These are phyloP conservation scores for Leccinum longicurvipes DNA, from an alignment of 768 basidiomycete species.

Conservation along the genomic window DNA sequence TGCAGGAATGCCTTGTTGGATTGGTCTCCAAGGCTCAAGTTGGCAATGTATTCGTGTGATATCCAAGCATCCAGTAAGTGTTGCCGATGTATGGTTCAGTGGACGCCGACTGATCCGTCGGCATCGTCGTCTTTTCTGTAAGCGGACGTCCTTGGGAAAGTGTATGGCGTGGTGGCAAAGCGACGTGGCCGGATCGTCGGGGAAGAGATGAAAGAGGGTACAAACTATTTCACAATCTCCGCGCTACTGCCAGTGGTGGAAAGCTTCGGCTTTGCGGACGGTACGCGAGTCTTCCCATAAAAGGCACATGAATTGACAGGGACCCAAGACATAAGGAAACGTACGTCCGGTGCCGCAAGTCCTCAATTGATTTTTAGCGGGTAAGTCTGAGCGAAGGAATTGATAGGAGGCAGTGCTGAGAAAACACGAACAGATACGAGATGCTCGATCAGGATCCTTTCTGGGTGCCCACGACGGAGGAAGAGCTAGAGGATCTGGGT, in stretches of 20 bases:
- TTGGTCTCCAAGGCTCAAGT: slow-evolving; percentile 95
- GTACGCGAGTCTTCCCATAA: slow-evolving; percentile 38
- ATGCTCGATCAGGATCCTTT: slow-evolving; percentile 92
- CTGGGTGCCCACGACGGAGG: slow-evolving; percentile 97
- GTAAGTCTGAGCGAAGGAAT: slow-evolving; percentile 38
- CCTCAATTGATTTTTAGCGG: slow-evolving; percentile 97
- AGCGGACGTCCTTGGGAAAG: slow-evolving; percentile 97
- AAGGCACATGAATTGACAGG: slow-evolving; percentile 8
- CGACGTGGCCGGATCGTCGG: slow-evolving; percentile 90
- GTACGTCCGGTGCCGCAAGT: slow-evolving; percentile 95
- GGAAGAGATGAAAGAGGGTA: slow-evolving; percentile 99
- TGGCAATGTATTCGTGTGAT: slow-evolving; percentile 99
- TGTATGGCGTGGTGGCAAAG: slow-evolving; percentile 91
- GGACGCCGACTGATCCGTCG: slow-evolving; percentile 4
- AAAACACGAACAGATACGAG: slow-evolving; percentile 63
- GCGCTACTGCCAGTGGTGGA: slow-evolving; percentile 94
- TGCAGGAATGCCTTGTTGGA: slow-evolving; percentile 89
- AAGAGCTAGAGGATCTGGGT: slow-evolving; percentile 94
- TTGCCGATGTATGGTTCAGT: slow-evolving; percentile 11
- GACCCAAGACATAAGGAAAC: slow-evolving; percentile 82
- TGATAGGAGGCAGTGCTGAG: slow-evolving; percentile 12
- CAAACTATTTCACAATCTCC: slow-evolving; percentile 87
- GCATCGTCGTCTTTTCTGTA: not conserved
- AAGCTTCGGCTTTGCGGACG: slow-evolving; percentile 96
- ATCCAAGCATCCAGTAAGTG: slow-evolving; percentile 97